Evolutionary conservation across 345 rosid genomes (phyloP).

Genomic region (Corchorus capsularis): DNA sequence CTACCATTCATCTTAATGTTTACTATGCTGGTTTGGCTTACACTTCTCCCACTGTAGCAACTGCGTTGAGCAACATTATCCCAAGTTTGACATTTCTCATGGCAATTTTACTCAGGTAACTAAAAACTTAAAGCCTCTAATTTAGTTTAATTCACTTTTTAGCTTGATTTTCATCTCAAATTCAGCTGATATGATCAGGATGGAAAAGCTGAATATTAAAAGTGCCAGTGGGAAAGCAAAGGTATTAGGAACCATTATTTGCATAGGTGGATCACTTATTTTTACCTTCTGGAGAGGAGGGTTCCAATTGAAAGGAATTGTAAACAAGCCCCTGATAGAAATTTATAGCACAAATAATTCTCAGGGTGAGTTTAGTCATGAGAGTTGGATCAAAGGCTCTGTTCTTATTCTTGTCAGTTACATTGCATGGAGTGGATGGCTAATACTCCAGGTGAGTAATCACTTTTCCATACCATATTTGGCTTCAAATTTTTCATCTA

Average conservation of each 20-base stretch:
- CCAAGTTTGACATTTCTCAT: conserved; percentile 45
- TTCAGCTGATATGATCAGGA: conserved; percentile 26
- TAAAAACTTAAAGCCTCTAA: too few species aligned
- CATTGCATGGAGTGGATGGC: conserved; percentile 47
- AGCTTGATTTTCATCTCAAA: background rate
- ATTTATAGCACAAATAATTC: conserved; percentile 15
- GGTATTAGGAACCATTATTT: conserved; percentile 34
- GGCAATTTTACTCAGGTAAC: conserved; percentile 42
- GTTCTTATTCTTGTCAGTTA: conserved; percentile 39
- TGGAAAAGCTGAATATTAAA: conserved; percentile 43
- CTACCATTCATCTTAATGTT: conserved; percentile 46
- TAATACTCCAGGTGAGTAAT: conserved; percentile 42
- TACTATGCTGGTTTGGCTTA: conserved; percentile 40
- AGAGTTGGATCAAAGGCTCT: conserved; percentile 49
- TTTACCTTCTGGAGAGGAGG: conserved; percentile 56
- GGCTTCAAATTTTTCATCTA: background rate
- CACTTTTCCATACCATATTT: background rate
- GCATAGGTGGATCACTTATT: conserved; percentile 40
- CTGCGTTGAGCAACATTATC: conserved; percentile 46
- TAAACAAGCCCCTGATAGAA: conserved; percentile 36
- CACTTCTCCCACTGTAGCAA: conserved; percentile 44
- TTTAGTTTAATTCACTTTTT: too few species aligned
- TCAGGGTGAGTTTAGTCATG: background rate
- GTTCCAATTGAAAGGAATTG: conserved; percentile 30
- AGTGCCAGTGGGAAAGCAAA: conserved; percentile 38